Percentiles rank a stretch among this genome's conserved stretches.
Evolutionary conservation across 306 rosid species (phyloP).

Genomic region (Macrotyloma uniflorum): DNA sequence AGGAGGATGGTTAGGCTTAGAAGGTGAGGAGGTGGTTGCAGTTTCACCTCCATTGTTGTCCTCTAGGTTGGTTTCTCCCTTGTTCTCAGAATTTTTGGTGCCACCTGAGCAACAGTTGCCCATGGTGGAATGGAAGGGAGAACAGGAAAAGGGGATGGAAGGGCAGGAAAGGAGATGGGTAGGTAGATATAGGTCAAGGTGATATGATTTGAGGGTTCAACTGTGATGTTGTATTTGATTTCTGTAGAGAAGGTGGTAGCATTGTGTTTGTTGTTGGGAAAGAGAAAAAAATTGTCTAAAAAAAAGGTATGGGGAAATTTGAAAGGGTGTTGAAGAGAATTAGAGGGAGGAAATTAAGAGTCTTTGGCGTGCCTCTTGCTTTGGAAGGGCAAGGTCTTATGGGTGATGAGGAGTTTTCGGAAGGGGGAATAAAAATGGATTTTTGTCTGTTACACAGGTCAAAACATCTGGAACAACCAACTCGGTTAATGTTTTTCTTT

Average conservation of each 20-base stretch:
- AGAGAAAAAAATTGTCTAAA: conserved; percentile 25
- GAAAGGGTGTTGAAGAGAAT: conserved; percentile 33
- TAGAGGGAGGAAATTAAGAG: conserved; percentile 36
- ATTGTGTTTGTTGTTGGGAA: not conserved
- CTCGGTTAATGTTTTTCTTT: not conserved
- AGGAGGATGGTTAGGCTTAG: conserved; percentile 46
- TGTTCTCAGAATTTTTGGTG: conserved; percentile 42
- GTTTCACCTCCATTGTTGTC: not conserved
- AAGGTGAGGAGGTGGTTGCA: conserved; percentile 30
- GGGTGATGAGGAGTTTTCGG: conserved; percentile 52
- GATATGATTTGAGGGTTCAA: conserved; percentile 52
- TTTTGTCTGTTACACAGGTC: conserved; percentile 22
- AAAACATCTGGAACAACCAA: not conserved
- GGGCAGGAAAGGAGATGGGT: not conserved
- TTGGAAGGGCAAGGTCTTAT: conserved; percentile 13
- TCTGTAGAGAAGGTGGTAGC: conserved; percentile 24
- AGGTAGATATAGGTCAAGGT: conserved; percentile 27
- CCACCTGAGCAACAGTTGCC: conserved; percentile 95
- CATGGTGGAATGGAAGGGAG: conserved; percentile 61
- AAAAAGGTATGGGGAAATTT: conserved; percentile 31
- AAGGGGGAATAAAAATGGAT: conserved; percentile 9
- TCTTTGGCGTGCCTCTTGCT: conserved; percentile 25
- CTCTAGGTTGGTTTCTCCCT: conserved; percentile 39
- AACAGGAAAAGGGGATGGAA: not conserved
- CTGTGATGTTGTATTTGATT: conserved; percentile 6